Conservation (phyloP, 2,329 filamentous ascomycete genomes). For the Colletotrichum sp. region DNA sequence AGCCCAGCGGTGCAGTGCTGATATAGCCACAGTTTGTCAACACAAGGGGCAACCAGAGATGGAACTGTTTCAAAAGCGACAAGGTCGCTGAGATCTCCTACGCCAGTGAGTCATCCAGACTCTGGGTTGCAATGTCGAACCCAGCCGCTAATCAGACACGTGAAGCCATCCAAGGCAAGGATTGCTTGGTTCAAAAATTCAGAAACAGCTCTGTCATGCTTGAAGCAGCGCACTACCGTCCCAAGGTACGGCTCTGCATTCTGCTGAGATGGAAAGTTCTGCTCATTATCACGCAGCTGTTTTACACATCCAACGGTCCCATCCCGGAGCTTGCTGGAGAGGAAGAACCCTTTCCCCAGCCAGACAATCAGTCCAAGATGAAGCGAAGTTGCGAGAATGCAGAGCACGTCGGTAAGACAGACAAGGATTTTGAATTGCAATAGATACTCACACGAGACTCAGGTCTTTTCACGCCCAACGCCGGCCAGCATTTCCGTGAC, state of each 20-base stretch:
- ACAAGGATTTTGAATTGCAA: background rate
- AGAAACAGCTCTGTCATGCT: constrained; percentile 97
- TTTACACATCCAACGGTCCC: constrained; percentile 55
- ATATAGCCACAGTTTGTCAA: constrained; percentile 67
- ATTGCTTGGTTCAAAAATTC: constrained; percentile 92
- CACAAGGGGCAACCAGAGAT: constrained; percentile 72
- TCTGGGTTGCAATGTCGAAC: rapidly evolving
- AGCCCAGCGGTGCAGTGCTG: constrained; percentile 27
- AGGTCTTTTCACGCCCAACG: constrained; percentile 83
- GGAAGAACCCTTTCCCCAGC: constrained; percentile 77
- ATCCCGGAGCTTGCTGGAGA: constrained; percentile 63
- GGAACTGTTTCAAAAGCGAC: constrained; percentile 82
- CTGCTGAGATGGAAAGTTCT: background rate
- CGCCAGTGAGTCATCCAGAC: constrained; percentile 70
- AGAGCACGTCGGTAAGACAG: constrained; percentile 74
- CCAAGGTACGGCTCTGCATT: constrained; percentile 65
- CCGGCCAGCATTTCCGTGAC: constrained; percentile 73
- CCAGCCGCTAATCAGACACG: constrained; percentile 28
- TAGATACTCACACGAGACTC: background rate
- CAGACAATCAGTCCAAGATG: constrained; percentile 88
- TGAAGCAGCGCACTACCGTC: constrained; percentile 80
- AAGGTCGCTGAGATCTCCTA: constrained; percentile 93
- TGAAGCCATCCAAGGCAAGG: constrained; percentile 86
- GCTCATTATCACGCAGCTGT: constrained; percentile 44
- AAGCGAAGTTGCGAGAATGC: constrained; percentile 88